phyloP scores from a whole-genome alignment of 2,329 filamentous ascomycete genomes.

The Cryphonectria nitschkei region DNA sequence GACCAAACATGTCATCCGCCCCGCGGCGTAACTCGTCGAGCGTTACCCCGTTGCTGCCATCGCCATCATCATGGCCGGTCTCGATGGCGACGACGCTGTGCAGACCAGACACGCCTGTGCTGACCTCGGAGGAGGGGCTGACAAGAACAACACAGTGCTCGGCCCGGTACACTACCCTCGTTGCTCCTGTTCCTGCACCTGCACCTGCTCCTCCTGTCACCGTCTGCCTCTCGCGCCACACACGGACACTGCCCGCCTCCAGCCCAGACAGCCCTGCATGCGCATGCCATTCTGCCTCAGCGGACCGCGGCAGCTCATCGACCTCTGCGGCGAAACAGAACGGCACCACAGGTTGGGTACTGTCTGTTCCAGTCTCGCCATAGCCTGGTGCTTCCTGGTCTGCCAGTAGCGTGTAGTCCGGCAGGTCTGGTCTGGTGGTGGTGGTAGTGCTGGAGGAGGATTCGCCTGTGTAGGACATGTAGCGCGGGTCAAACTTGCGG shows the following conservation, averaged over 20 bases:
- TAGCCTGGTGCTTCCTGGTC: constrained; percentile 36
- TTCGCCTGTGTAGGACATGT: constrained; percentile 45
- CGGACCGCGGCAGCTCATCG: constrained; percentile 72
- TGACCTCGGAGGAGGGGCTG: not conserved
- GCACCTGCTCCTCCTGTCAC: too few species aligned
- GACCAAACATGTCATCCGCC: constrained; percentile 1
- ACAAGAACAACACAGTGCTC: constrained; percentile 21
- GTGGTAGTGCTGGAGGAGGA: constrained; percentile 40
- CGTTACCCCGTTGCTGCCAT: not conserved
- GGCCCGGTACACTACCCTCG: not conserved
- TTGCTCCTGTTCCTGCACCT: not conserved
- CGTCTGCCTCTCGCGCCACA: constrained; percentile 22
- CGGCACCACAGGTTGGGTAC: constrained; percentile 46
- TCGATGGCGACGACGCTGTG: constrained; percentile 22
- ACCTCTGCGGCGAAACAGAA: constrained; percentile 79
- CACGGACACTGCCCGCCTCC: constrained; percentile 32
- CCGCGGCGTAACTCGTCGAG: constrained; percentile 5
- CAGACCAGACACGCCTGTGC: constrained; percentile 7
- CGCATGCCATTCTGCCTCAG: constrained; percentile 82
- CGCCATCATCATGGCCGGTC: not conserved
- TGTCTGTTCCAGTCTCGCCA: constrained; percentile 21
- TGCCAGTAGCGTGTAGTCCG: constrained; percentile 55
- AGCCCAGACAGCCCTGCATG: constrained; percentile 60
- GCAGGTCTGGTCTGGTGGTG: constrained; percentile 42
- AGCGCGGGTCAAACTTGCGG: constrained; percentile 59